These are phyloP conservation scores for Eustoma russellianum DNA, from an alignment of 257 asterid species.

Conservation along the genomic window DNA sequence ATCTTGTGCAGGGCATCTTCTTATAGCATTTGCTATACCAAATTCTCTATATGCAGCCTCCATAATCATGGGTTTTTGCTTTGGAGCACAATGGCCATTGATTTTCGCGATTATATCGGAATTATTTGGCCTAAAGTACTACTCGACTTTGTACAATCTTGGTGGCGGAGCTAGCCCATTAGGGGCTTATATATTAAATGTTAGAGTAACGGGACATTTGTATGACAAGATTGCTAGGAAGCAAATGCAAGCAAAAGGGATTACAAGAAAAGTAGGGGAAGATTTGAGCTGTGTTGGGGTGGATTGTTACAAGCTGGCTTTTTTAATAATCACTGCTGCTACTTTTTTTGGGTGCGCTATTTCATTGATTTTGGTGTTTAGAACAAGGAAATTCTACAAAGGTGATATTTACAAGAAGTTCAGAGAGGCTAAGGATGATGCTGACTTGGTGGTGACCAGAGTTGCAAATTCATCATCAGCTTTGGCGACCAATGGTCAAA, in stretches of 20 bases:
- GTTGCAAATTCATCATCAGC: background rate
- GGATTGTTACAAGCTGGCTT: slow-evolving; percentile 36
- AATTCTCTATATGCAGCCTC: slow-evolving; percentile 38
- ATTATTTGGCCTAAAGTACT: slow-evolving; percentile 39
- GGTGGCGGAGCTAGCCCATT: slow-evolving; percentile 56
- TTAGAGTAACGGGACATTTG: slow-evolving; percentile 36
- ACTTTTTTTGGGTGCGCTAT: slow-evolving; percentile 30
- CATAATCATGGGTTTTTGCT: slow-evolving; percentile 33
- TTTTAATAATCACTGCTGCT: slow-evolving; percentile 34
- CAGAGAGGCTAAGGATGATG: slow-evolving; percentile 12
- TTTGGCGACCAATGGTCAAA: too few relatives aligned
- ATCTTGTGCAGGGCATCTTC: slow-evolving; percentile 37
- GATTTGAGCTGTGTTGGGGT: slow-evolving; percentile 37
- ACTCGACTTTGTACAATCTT: slow-evolving; percentile 37
- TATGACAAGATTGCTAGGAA: slow-evolving; percentile 39
- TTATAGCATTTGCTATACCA: slow-evolving; percentile 32
- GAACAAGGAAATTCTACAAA: slow-evolving; percentile 46
- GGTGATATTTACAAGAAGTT: slow-evolving; percentile 54
- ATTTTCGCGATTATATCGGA: slow-evolving; percentile 39
- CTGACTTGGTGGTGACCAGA: slow-evolving; percentile 1
- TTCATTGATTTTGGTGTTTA: slow-evolving; percentile 30
- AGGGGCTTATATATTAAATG: slow-evolving; percentile 44
- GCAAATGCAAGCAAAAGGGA: slow-evolving; percentile 32
- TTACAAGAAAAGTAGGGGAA: slow-evolving; percentile 22
- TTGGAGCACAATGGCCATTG: slow-evolving; percentile 50